phyloP scores from a whole-genome alignment of 176 grass and related monocot genomes.

The Microstegium vimineum region DNA sequence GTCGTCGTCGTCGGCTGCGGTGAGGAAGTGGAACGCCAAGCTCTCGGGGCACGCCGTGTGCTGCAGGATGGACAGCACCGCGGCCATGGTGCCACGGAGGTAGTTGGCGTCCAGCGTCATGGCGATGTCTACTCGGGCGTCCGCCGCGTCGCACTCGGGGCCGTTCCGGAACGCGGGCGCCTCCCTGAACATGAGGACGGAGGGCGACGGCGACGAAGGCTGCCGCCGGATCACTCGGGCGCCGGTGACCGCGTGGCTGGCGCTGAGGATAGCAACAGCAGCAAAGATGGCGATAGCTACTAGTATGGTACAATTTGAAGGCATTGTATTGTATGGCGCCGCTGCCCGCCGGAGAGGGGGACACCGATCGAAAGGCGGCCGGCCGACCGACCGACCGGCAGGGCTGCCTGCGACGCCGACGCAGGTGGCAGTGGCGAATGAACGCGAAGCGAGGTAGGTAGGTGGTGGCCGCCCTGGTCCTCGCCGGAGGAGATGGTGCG shows the following conservation, averaged over 20 bases:
- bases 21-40: constrained; percentile 68
- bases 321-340: constrained; percentile 1
- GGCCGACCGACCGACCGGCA: no score
- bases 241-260: background rate
- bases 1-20: constrained; percentile 9
- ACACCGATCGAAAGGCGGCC: background rate
- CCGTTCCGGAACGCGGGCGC: constrained; percentile 66
- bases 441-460: background rate
- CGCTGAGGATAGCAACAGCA: background rate
- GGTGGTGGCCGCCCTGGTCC: constrained; percentile 47
- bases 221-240: constrained; percentile 27
- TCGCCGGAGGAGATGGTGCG: constrained; percentile 10
- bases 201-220: background rate
- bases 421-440: background rate
- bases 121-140: constrained; percentile 50
- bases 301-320: background rate
- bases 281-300: background rate
- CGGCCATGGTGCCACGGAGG: constrained; percentile 65
- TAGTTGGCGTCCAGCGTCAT: constrained; percentile 81
- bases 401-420: background rate
- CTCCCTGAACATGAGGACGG: constrained; percentile 38
- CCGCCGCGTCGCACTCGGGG: constrained; percentile 19
- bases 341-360: background rate
- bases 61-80: constrained; percentile 66
- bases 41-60: constrained; percentile 71